phyloP scores from a whole-genome alignment of 371 early-diverging fungal species.

The Mucor sp. region DNA sequence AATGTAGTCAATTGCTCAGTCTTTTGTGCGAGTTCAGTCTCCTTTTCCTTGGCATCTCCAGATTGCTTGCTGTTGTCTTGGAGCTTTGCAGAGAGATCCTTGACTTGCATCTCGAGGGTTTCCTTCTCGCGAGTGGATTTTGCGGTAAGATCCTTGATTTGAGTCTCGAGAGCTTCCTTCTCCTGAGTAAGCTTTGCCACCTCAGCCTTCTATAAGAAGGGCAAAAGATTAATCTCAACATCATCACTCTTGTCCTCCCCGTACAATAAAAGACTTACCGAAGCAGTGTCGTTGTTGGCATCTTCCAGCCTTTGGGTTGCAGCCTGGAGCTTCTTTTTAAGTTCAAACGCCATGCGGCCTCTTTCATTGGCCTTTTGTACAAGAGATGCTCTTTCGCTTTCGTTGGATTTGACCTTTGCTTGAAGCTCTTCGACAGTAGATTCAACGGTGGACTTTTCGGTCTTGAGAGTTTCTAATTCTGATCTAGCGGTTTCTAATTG shows the following conservation, averaged over 20 bases:
- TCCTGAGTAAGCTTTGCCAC: slow-evolving; percentile 6
- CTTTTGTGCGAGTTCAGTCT: background rate
- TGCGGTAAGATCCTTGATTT: background rate
- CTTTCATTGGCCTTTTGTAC: slow-evolving; percentile 12
- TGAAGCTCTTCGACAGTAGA: slow-evolving; percentile 5
- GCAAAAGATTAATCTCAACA: background rate
- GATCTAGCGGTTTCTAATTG: slow-evolving; percentile 10
- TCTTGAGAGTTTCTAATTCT: slow-evolving; percentile 5
- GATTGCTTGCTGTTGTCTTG: background rate
- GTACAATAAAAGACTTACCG: background rate
- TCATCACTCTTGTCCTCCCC: background rate
- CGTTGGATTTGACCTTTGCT: background rate
- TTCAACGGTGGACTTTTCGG: background rate
- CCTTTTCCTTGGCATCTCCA: background rate
- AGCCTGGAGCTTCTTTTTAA: slow-evolving; percentile 9
- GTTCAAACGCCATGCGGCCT: slow-evolving; percentile 22
- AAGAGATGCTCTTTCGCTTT: background rate
- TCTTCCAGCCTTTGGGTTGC: background rate
- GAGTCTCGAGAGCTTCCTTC: slow-evolving; percentile 13
- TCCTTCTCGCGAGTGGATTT: slow-evolving; percentile 2
- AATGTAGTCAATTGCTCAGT: background rate
- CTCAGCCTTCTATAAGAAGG: slow-evolving; percentile 3
- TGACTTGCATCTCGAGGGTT: slow-evolving; percentile 5
- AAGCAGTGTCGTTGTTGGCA: background rate
- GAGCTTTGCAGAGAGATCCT: background rate